A percentile compares a stretch with the other conserved stretches of the same genome.
These are phyloP conservation scores for Curvularia lunata DNA, from an alignment of 2,329 filamentous ascomycete genomes.

Conservation along the genomic window DNA sequence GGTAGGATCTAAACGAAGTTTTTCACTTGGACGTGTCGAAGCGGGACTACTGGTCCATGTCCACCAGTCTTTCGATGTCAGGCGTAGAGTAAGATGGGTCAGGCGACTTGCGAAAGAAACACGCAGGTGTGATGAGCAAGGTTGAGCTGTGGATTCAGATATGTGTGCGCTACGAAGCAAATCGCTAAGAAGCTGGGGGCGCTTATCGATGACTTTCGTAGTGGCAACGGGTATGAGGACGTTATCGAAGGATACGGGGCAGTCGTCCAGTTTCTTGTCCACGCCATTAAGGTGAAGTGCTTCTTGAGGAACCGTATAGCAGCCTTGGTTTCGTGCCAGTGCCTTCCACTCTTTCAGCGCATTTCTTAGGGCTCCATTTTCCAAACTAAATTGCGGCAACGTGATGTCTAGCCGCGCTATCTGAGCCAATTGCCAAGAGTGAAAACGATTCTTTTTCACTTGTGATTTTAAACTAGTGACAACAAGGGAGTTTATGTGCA, in stretches of 20 bases:
- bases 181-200: background rate
- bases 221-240: background rate
- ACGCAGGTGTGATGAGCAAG: slow-evolving; percentile 3
- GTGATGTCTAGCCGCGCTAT: slow-evolving; percentile 26
- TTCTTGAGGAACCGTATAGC: slow-evolving; percentile 14
- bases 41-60: slow-evolving; percentile 20
- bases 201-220: background rate
- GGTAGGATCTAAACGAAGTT: slow-evolving; percentile 33
- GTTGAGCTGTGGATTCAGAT: too few species aligned
- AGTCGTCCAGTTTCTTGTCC: background rate
- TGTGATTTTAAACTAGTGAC: background rate
- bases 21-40: background rate
- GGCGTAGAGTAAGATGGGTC: slow-evolving; percentile 25
- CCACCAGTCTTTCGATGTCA: slow-evolving; percentile 25
- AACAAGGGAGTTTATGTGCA: slow-evolving; percentile 20
- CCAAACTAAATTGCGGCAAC: slow-evolving; percentile 20
- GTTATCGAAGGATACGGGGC: background rate
- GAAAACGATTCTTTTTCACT: background rate
- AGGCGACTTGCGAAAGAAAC: slow-evolving; percentile 20
- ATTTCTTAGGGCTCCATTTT: slow-evolving; percentile 10
- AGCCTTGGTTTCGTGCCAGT: slow-evolving; percentile 11
- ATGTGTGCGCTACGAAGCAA: background rate
- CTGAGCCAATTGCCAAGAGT: slow-evolving; percentile 25
- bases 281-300: background rate
- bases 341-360: slow-evolving; percentile 9